A percentile compares a stretch with the other conserved stretches of the same genome.
phyloP scores from a whole-genome alignment of 257 asterid species.

The Salvia hispanica region DNA sequence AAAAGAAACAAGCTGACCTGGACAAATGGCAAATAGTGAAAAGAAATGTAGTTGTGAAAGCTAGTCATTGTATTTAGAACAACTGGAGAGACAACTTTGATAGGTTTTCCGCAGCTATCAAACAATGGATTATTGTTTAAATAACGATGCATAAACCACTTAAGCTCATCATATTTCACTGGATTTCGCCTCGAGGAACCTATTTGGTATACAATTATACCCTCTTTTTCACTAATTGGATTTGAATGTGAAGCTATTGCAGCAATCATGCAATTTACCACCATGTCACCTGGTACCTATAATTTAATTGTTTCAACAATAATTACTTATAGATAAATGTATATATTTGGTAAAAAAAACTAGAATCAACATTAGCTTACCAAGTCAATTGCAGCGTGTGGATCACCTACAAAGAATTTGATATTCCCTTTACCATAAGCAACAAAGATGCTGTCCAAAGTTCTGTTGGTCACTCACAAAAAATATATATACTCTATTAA shows the following conservation, averaged over 20 bases:
- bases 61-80: slow-evolving; percentile 44
- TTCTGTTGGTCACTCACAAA: slow-evolving; percentile 35
- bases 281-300: slow-evolving; percentile 77
- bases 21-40: slow-evolving; percentile 47
- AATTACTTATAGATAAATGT: no score
- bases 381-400: slow-evolving; percentile 45
- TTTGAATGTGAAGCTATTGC: slow-evolving; percentile 35
- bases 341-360: no score
- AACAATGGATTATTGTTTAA: slow-evolving; percentile 46
- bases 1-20: slow-evolving; percentile 42
- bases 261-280: slow-evolving; percentile 55
- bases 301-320: no score
- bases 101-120: slow-evolving; percentile 37
- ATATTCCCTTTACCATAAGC: slow-evolving; percentile 53
- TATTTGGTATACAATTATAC: slow-evolving; percentile 46
- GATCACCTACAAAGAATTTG: slow-evolving; percentile 50
- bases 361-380: slow-evolving; percentile 28
- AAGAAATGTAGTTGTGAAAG: slow-evolving; percentile 50
- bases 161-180: slow-evolving; percentile 32
- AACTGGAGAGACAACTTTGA: slow-evolving; percentile 29
- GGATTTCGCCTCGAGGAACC: slow-evolving; percentile 58
- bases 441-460: slow-evolving; percentile 53
- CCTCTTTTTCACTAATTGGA: neutral
- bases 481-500: no score
- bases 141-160: slow-evolving; percentile 31